Evolutionary conservation across 495 filamentous ascomycete genomes (phyloP), one percentile per base, ranked within the genome.

Genomic region (Amorphotheca resinae): DNA sequence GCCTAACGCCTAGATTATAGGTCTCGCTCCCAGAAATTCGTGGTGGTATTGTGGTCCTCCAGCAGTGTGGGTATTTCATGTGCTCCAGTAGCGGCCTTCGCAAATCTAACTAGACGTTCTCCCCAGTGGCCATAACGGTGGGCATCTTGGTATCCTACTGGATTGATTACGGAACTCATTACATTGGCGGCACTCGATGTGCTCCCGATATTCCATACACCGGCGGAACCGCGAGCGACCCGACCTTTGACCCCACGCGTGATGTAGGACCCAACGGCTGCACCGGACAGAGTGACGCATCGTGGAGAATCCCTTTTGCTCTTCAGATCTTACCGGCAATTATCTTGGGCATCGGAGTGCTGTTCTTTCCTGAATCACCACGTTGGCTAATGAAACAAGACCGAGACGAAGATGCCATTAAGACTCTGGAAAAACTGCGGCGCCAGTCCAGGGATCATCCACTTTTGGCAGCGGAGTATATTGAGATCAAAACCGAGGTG

Each of bases 401-500:
- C 6, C 61, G 62, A 21, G 47, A 63, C 11, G 70, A 70, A 4
- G 59, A 73, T 35, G 74, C 71, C 11, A 53, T 58, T 34, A 61
- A 58, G 42, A 51, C 67, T 1, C 61, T 76, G n/a, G n/a, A n/a
- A n/a, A n/a, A n/a, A n/a, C n/a, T n/a, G n/a, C 78, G 84, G 6
- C 66, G 67, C 5, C 64, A 79, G 2, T 38, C 67, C 1, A 42
- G 60, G n/a, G 70, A 81, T 45, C 69, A 79, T 50, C 73, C 78
- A 32, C 61, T 74, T 0, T 70, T 89, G 26, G 66, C 77, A 46
- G 68, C 80, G 22, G 85, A 87, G 51, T 85, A 77, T 55, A 67
- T 83, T 18, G 85, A 89, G 54, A 87, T 93, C 59, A 79, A 80
- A 58, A 79, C 83, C 0, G 79, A 82, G 40, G 76, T 77, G 4